These are phyloP conservation scores for Geotrichum restrictum DNA, from an alignment of 1,139 yeast species.

Conservation along the genomic window DNA sequence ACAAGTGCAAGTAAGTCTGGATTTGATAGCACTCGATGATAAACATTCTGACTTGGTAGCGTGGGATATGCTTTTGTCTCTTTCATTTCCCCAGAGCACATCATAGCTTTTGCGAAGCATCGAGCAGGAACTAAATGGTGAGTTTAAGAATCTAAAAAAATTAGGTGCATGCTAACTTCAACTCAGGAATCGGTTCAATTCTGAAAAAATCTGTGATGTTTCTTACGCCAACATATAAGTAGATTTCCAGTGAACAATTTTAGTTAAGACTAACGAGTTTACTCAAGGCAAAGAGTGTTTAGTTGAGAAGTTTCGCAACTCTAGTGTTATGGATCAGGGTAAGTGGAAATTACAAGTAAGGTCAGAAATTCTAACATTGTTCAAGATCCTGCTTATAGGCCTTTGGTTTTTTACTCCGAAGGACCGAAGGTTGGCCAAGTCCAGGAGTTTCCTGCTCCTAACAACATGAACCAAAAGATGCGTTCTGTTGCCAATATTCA, in stretches of 20 bases:
- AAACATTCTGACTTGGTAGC: slow-evolving; percentile 21
- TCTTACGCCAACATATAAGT: slow-evolving; percentile 47
- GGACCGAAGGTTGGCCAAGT: slow-evolving; percentile 42
- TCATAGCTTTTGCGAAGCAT: slow-evolving; percentile 45
- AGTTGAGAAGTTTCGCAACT: slow-evolving; percentile 47
- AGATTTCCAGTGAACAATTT: neutral
- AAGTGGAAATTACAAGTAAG: slow-evolving; percentile 9
- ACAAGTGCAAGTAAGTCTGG: slow-evolving; percentile 43
- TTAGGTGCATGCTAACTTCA: neutral
- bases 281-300: slow-evolving; percentile 46
- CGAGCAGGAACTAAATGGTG: slow-evolving; percentile 48
- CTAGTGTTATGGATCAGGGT: slow-evolving; percentile 48
- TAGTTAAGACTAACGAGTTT: slow-evolving; percentile 20
- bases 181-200: slow-evolving; percentile 43
- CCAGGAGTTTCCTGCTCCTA: slow-evolving; percentile 40
- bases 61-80: slow-evolving; percentile 54
- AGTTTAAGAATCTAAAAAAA: neutral
- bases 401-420: slow-evolving; percentile 42
- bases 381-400: slow-evolving; percentile 43
- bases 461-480: slow-evolving; percentile 37
- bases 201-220: slow-evolving; percentile 49
- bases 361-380: neutral
- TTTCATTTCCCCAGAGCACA: slow-evolving; percentile 44
- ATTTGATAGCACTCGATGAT: neutral
- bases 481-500: slow-evolving; percentile 39